A percentile compares a stretch with the other conserved stretches of the same genome.
Conservation (phyloP, 2,329 filamentous ascomycete genomes). For the Waltergamsia citrina region DNA sequence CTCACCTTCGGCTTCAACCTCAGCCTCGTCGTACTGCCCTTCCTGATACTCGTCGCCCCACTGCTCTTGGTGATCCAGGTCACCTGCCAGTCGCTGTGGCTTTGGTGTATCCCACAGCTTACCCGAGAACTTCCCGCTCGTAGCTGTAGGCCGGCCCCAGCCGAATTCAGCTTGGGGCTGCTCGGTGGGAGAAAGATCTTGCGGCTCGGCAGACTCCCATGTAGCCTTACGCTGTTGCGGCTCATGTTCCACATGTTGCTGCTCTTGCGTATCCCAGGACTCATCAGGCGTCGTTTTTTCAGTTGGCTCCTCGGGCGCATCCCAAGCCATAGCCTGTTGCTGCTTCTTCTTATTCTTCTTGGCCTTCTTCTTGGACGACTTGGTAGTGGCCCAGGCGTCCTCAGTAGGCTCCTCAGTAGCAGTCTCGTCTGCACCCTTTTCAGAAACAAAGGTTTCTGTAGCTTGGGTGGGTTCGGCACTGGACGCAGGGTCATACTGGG, state of each 20-base stretch:
- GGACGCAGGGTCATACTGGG: conserved; percentile 16
- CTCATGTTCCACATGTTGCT: too few relatives aligned
- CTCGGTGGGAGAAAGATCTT: background rate
- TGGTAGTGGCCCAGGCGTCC: too few relatives aligned
- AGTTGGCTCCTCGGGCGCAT: background rate
- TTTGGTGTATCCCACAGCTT: too few relatives aligned
- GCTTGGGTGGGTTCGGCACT: conserved; percentile 12
- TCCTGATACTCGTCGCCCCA: background rate
- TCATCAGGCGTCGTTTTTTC: too few relatives aligned
- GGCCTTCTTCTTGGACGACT: conserved; percentile 19
- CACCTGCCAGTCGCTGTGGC: too few relatives aligned
- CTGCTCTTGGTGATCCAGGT: background rate
- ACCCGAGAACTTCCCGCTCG: background rate
- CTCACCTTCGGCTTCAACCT: background rate
- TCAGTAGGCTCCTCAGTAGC: conserved; percentile 9
- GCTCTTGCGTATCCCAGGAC: too few relatives aligned
- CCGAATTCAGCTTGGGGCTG: background rate
- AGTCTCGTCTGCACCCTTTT: conserved; percentile 1
- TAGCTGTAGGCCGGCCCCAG: background rate
- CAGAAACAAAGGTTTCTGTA: conserved; percentile 7
- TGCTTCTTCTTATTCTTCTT: conserved; percentile 25
- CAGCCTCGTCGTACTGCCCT: too few relatives aligned
- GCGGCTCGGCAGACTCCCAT: background rate
- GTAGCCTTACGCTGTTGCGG: too few relatives aligned
- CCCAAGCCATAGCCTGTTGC: conserved; percentile 1